Evolutionary conservation across 345 rosid species (phyloP).

Genomic region (Populus ilicifolia): DNA sequence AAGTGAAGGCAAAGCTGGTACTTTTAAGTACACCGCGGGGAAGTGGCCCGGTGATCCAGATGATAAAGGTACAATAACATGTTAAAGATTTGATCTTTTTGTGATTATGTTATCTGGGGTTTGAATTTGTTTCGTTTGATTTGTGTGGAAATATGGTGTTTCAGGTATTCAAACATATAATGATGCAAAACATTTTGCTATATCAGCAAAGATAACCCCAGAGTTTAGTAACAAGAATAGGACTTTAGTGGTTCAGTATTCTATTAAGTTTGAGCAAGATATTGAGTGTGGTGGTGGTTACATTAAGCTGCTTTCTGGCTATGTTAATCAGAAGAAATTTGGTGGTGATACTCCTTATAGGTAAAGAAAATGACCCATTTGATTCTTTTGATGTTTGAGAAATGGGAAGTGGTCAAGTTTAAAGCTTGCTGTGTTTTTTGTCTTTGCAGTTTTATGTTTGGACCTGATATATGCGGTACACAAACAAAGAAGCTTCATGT

Average conservation of each 20-base stretch:
- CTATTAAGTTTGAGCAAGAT: slow-evolving; percentile 81
- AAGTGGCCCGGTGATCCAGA: slow-evolving; percentile 21
- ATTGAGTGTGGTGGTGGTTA: slow-evolving; percentile 97
- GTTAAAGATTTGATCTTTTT: background rate
- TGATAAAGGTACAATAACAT: slow-evolving; percentile 16
- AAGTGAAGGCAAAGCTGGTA: slow-evolving; percentile 22
- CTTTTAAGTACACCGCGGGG: slow-evolving; percentile 22
- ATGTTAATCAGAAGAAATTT: slow-evolving; percentile 92
- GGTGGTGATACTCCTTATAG: slow-evolving; percentile 99
- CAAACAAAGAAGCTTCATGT: slow-evolving; percentile 89
- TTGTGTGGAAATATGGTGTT: slow-evolving; percentile 10
- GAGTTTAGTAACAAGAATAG: slow-evolving; percentile 82
- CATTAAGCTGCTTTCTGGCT: slow-evolving; percentile 90
- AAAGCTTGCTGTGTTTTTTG: slow-evolving; percentile 1
- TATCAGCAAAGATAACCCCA: slow-evolving; percentile 74
- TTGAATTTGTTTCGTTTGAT: background rate
- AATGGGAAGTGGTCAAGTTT: background rate
- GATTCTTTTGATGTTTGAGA: background rate
- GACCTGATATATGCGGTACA: slow-evolving; percentile 92
- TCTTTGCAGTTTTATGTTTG: slow-evolving; percentile 82
- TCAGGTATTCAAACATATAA: slow-evolving; percentile 78
- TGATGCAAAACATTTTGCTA: slow-evolving; percentile 82
- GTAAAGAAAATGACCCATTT: slow-evolving; percentile 28
- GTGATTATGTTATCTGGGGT: background rate
- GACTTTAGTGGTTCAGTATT: slow-evolving; percentile 85